phyloP scores from a whole-genome alignment of 768 basidiomycete species.

The Bullera alba region DNA sequence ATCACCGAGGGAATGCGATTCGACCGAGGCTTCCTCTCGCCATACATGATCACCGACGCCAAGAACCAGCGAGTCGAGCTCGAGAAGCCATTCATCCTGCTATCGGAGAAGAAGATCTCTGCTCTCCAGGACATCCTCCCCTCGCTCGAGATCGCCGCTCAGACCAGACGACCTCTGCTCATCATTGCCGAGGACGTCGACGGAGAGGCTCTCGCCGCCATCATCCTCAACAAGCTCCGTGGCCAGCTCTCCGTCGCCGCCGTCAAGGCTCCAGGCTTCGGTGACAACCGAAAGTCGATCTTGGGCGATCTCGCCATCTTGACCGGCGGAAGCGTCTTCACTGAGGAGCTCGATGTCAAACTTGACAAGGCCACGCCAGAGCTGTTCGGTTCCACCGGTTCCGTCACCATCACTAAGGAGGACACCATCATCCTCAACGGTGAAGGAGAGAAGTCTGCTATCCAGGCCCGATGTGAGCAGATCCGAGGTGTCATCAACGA shows the following conservation, averaged over 20 bases:
- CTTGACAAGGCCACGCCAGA: constrained; percentile 83
- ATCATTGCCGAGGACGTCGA: constrained; percentile 98
- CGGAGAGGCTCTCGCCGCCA: constrained; percentile 94
- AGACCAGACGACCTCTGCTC: constrained; percentile 75
- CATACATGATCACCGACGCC: constrained; percentile 98
- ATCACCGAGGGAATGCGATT: constrained; percentile 99
- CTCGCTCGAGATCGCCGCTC: constrained; percentile 57
- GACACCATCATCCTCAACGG: constrained; percentile 96
- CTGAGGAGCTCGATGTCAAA: constrained; percentile 92
- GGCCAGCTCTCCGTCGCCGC: constrained; percentile 91
- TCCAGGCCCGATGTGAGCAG: constrained; percentile 91
- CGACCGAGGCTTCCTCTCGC: constrained; percentile 95
- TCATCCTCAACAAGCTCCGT: constrained; percentile 98
- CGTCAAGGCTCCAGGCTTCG: constrained; percentile 93
- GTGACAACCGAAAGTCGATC: constrained; percentile 98
- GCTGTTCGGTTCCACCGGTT: constrained; percentile 82
- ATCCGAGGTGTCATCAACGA: constrained; percentile 77
- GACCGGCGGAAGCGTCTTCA: constrained; percentile 96
- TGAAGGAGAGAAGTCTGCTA: constrained; percentile 79
- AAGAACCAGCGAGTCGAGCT: constrained; percentile 93
- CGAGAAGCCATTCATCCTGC: constrained; percentile 88
- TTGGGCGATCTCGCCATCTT: constrained; percentile 95
- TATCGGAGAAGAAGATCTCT: constrained; percentile 98
- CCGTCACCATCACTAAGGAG: constrained; percentile 92
- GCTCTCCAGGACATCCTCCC: constrained; percentile 90